Base-by-base conservation (phyloP, 129 eudicot species). In the Erigeron canadensis region DNA sequence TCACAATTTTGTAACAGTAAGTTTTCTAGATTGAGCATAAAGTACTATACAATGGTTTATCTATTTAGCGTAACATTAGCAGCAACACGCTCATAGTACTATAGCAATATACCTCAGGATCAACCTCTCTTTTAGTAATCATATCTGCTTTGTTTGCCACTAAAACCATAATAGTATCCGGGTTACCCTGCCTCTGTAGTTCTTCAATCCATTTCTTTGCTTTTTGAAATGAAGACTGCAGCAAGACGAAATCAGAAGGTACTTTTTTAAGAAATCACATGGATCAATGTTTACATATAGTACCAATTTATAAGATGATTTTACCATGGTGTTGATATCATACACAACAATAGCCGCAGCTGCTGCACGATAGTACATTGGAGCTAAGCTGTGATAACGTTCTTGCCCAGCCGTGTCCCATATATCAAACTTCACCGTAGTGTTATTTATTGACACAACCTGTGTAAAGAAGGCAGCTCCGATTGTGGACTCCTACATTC, bases 351-450 rank as follows among this genome's bases (percentile, higher is more conserved):
- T 18, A 10, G 87, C 86, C 2, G 91, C 91, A 55, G 88, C 88
- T 51, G 88, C 91, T 64, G 86, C 86, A 16, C 91, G 91, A 61
- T 86, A 86, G 63, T 86, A 86, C 88, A 83, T 86, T 10, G 91
- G 88, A 71, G 88, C 91, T 66, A 86, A 75, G 78, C 88, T 83
- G 40, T 83, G 91, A 75, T 86, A 86, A 21, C 91, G 81, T 69
- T 86, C 91, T 71, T 86, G 91, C 22, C 91, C 91, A 13, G 91
- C 91, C 15, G 91, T 86, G 81, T 86, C 91, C 91, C 91, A 80
- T 70, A 86, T 86, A 50, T 86, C 88, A 47, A 86, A 80, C 39
- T 86, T 86, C 0, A 86, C 75, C 0, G 62, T 80, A 3, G 65
- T 51, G 41, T 83, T 86, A 28, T 75, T 68, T 67, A 83, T 22